Percentiles rank a stretch among this genome's conserved stretches.
Conservation (phyloP, 441 rosid species). For the Corymbia citriodora region DNA sequence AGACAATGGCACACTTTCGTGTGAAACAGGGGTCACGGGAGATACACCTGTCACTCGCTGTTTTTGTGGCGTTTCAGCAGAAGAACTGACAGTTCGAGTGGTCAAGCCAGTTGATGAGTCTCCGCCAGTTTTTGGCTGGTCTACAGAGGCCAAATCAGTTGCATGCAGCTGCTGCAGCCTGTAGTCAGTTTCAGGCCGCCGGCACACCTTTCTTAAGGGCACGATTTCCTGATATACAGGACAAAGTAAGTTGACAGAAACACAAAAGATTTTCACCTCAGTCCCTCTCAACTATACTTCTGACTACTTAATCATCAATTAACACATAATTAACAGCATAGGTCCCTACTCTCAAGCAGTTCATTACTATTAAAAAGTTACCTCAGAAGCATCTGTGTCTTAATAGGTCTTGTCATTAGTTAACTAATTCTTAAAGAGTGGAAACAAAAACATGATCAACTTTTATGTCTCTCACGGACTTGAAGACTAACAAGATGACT, state of each 20-base stretch:
- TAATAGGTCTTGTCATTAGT: not conserved
- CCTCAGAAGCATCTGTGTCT: not conserved
- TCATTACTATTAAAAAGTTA: not conserved
- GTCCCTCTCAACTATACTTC: not conserved
- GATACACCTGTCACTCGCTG: conserved; percentile 18
- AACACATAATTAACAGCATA: not conserved
- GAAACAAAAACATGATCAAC: not conserved
- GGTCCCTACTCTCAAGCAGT: not conserved
- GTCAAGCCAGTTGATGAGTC: conserved; percentile 20
- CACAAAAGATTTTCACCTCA: not conserved
- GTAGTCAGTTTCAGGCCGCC: conserved; percentile 96
- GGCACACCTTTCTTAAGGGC: conserved; percentile 86
- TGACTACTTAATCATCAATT: not conserved
- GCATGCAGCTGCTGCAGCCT: conserved; percentile 92
- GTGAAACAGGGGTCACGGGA: not conserved
- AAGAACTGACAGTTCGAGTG: conserved; percentile 6
- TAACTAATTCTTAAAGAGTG: not conserved
- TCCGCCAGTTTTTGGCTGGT: conserved; percentile 36
- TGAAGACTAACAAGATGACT: not conserved
- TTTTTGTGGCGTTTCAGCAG: conserved; percentile 28
- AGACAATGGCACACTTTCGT: not conserved
- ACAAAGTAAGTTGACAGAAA: not conserved
- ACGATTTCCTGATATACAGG: conserved; percentile 67
- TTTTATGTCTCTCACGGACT: not conserved
- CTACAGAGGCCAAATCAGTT: conserved; percentile 28